These are phyloP conservation scores for Monilinia aucupariae DNA, from an alignment of 2,329 filamentous ascomycete genomes.

Conservation along the genomic window DNA sequence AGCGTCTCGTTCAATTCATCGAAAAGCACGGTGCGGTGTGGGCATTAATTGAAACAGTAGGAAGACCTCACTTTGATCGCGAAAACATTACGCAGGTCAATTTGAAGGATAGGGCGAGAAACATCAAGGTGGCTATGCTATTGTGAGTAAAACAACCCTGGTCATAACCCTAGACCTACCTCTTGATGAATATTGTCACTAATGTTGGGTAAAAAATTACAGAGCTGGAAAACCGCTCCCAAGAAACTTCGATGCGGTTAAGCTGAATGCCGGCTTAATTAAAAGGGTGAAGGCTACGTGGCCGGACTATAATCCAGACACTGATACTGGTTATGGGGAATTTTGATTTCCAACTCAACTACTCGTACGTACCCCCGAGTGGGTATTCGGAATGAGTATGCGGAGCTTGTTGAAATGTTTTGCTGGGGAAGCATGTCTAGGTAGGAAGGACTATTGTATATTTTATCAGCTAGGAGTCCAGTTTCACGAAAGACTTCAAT, in stretches of 20 bases:
- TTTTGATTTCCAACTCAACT: not conserved
- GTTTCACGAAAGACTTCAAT: not conserved
- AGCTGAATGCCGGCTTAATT: not conserved
- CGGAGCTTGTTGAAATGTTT: not conserved
- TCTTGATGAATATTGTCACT: not conserved
- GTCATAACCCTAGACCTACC: not conserved
- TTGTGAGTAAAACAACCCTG: conserved; percentile 37
- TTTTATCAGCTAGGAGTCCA: not conserved
- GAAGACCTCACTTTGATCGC: conserved; percentile 28
- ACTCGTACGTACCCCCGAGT: not conserved
- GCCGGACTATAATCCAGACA: not conserved
- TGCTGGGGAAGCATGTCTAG: not conserved
- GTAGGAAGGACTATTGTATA: not conserved
- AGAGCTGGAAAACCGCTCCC: not conserved
- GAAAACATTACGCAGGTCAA: conserved; percentile 43
- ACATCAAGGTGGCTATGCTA: conserved; percentile 43
- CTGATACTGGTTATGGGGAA: not conserved
- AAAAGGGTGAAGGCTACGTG: not conserved
- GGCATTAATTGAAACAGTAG: conserved; percentile 40
- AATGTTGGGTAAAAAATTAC: not conserved
- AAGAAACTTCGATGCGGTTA: not conserved
- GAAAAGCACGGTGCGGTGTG: conserved; percentile 42
- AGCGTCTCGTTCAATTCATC: conserved; percentile 46
- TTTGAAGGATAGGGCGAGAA: conserved; percentile 50
- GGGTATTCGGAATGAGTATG: not conserved